These are phyloP conservation scores for Pythium periplocum DNA, from an alignment of 352 stramenopile species.

Conservation along the genomic window DNA sequence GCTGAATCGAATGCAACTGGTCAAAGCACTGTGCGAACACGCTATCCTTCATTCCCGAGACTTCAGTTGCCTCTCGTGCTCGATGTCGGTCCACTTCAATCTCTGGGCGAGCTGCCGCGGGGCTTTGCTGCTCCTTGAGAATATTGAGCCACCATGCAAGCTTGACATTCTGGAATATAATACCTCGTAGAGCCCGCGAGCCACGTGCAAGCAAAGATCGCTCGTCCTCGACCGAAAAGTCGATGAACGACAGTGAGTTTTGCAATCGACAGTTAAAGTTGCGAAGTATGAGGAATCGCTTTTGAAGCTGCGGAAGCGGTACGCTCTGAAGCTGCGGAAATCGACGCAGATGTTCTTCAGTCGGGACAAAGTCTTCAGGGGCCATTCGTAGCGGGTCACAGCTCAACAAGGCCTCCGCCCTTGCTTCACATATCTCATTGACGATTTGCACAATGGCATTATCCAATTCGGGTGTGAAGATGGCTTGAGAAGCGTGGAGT, in stretches of 20 bases:
- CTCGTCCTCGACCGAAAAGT: conserved; percentile 64
- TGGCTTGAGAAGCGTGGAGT: conserved; percentile 57
- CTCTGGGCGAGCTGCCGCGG: conserved; percentile 68
- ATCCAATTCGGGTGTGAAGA: conserved; percentile 67
- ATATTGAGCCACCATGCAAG: conserved; percentile 86
- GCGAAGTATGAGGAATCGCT: conserved; percentile 78
- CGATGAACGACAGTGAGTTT: conserved; percentile 82
- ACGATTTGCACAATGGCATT: conserved; percentile 74
- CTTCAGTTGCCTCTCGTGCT: conserved; percentile 56
- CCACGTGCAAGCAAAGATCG: conserved; percentile 60
- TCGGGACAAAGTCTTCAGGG: conserved; percentile 72
- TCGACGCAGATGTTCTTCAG: conserved; percentile 51
- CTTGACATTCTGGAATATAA: conserved; percentile 87
- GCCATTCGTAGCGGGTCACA: conserved; percentile 83
- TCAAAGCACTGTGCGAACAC: conserved; percentile 87
- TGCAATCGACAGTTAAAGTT: conserved; percentile 87
- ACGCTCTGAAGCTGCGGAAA: conserved; percentile 44
- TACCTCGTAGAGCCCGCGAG: conserved; percentile 46
- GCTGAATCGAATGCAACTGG: conserved; percentile 80
- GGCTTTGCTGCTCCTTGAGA: conserved; percentile 82
- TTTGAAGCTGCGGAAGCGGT: conserved; percentile 53
- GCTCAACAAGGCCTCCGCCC: conserved; percentile 64
- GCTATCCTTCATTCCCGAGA: conserved; percentile 53
- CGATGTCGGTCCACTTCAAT: conserved; percentile 84
- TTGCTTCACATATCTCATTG: conserved; percentile 78